A percentile compares a stretch with the other conserved stretches of the same genome.
These are phyloP conservation scores for Penicillium atrosanguineum DNA, from an alignment of 495 filamentous ascomycete genomes.

Conservation along the genomic window DNA sequence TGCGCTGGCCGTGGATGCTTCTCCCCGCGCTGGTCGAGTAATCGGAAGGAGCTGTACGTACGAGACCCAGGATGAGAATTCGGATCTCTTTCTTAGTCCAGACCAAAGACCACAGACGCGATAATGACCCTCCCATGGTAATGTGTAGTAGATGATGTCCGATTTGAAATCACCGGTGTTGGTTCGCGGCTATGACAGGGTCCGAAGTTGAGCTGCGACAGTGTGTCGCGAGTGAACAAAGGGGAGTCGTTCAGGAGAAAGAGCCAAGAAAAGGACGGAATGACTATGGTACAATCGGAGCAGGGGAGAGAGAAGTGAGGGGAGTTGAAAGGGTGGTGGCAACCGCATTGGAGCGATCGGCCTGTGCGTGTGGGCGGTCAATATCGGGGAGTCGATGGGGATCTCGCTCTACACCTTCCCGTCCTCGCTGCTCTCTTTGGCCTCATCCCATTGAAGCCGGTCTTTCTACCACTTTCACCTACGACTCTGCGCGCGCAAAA, in stretches of 20 bases:
- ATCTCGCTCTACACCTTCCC: slow-evolving; percentile 15
- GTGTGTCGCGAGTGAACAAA: slow-evolving; percentile 1
- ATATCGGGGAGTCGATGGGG: slow-evolving; percentile 24
- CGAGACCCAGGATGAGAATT: slow-evolving; percentile 92
- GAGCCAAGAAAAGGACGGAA: not conserved
- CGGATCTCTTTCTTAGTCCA: slow-evolving; percentile 97
- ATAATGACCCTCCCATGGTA: slow-evolving; percentile 77
- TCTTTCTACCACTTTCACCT: not conserved
- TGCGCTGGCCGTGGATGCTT: not conserved
- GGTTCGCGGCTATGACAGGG: slow-evolving; percentile 2
- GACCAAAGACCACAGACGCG: slow-evolving; percentile 70
- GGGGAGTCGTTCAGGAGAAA: not conserved
- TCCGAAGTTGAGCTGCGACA: not conserved
- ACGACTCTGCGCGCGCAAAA: not conserved
- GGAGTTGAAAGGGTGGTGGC: slow-evolving; percentile 17
- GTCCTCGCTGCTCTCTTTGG: not conserved
- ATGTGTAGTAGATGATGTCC: slow-evolving; percentile 13
- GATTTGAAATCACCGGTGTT: slow-evolving; percentile 5
- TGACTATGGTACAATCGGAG: slow-evolving; percentile 8
- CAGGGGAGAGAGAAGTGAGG: slow-evolving; percentile 5
- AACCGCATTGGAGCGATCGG: slow-evolving; percentile 26
- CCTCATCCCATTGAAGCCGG: not conserved
- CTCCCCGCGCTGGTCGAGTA: slow-evolving; percentile 1
- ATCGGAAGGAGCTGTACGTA: slow-evolving; percentile 43
- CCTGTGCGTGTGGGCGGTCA: slow-evolving; percentile 33